A percentile compares a stretch with the other conserved stretches of the same genome.
Conservation (phyloP, 495 filamentous ascomycete genomes). For the Penicillium waksmanii region DNA sequence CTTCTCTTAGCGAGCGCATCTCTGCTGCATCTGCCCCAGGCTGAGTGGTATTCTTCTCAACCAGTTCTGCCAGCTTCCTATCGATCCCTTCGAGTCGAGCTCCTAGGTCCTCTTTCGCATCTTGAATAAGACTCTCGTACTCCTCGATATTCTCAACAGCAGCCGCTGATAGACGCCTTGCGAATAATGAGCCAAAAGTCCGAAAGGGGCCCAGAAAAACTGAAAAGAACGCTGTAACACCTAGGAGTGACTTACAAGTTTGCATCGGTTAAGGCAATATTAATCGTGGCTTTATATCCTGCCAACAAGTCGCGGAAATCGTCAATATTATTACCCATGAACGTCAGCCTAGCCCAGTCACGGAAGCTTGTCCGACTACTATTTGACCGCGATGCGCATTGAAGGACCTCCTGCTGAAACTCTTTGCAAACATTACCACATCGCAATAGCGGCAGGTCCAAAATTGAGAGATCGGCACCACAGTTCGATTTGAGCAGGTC, state of each 20-base stretch:
- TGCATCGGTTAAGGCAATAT: slow-evolving; percentile 41
- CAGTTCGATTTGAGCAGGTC: too few relatives aligned
- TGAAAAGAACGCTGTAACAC: too few relatives aligned
- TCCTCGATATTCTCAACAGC: slow-evolving; percentile 33
- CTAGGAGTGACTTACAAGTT: slow-evolving; percentile 36
- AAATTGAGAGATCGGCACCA: too few relatives aligned
- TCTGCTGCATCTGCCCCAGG: too few relatives aligned
- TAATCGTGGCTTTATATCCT: slow-evolving; percentile 47
- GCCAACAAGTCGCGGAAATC: slow-evolving; percentile 36
- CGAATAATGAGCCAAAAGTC: slow-evolving; percentile 7
- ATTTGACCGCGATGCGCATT: slow-evolving; percentile 25
- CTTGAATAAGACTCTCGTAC: slow-evolving; percentile 41
- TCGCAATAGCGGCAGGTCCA: too few relatives aligned
- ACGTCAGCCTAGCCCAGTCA: slow-evolving; percentile 36
- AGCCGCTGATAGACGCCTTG: slow-evolving; percentile 32
- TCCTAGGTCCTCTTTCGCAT: slow-evolving; percentile 42
- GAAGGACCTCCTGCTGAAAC: slow-evolving; percentile 17
- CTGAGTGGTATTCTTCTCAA: slow-evolving; percentile 1
- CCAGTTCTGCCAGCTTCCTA: slow-evolving; percentile 33
- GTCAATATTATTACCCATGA: slow-evolving; percentile 35
- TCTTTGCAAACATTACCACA: too few relatives aligned
- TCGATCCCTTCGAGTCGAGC: slow-evolving; percentile 42
- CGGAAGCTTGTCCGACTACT: slow-evolving; percentile 26
- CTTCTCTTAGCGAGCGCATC: too few relatives aligned
- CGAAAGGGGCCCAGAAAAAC: too few relatives aligned